phyloP scores from a whole-genome alignment of 1,284 basidiomycete genomes.

The Sporisorium exsertum region DNA sequence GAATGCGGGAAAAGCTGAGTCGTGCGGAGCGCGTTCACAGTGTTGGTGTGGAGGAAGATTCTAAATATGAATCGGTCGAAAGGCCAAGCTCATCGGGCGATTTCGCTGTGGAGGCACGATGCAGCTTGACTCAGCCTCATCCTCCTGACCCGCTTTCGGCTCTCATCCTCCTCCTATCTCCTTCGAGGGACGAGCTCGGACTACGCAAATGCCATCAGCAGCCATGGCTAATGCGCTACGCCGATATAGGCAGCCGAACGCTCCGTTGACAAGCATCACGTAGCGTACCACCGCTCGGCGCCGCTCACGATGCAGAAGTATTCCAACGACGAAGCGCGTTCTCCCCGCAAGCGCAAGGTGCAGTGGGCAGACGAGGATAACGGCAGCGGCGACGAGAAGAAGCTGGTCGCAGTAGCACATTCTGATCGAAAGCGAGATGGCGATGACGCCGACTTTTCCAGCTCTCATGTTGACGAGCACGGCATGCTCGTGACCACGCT shows the following conservation, averaged over 20 bases:
- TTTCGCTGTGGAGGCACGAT: slow-evolving; percentile 19
- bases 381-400: neutral
- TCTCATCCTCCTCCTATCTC: neutral
- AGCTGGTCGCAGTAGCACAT: neutral
- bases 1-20: neutral
- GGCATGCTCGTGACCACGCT: slow-evolving; percentile 22
- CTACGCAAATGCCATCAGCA: neutral
- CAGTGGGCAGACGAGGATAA: slow-evolving; percentile 48
- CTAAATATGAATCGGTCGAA: neutral
- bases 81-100: slow-evolving; percentile 7
- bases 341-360: slow-evolving; percentile 43
- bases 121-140: slow-evolving; percentile 14
- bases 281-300: neutral
- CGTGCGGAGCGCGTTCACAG: neutral
- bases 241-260: neutral
- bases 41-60: slow-evolving; percentile 16
- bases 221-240: neutral
- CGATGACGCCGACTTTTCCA: neutral
- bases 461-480: slow-evolving; percentile 24
- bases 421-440: neutral
- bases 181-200: neutral
- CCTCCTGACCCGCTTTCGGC: neutral
- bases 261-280: slow-evolving; percentile 2
- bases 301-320: slow-evolving; percentile 16
- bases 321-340: neutral